Base-by-base conservation (phyloP, 306 rosid species). In the Fagus crenata region DNA sequence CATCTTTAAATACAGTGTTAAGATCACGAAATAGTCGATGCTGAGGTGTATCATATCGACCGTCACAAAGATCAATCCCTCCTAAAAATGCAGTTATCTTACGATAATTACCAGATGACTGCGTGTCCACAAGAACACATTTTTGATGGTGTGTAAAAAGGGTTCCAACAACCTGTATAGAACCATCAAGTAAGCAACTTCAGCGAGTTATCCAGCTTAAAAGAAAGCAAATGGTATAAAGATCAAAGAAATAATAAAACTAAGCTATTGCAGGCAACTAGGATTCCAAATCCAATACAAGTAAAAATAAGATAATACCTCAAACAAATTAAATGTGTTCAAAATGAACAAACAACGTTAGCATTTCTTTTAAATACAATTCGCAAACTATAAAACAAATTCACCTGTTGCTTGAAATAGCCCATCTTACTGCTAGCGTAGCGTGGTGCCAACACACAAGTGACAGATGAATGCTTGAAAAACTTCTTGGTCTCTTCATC, bases 31-130 rank as follows among this genome's bases (percentile, higher is more conserved):
- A 89, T 39, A 96, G 87, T 33, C 96, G 89, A 86, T 96, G 99
- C 84, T 92, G 88, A 3, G 99, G 98, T 6, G 99, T 96, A 81
- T 92, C 99, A 71, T 92, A 96, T n/a, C 99, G 97, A 77, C 98
- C 99, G 80, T 92, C 96, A 84, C 99, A 96, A 18, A 92, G 79
- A 85, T 96, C 98, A 78, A 96, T 89, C 75, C 99, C 99, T 82
- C 99, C 99, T 67, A 91, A 28, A 88, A 96, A 96, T 70, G 96
- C 76, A 77, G 98, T 89, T 81, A 96, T 85, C 89, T 85, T 96
- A 53, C 98, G 79, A 63, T 91, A 73, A 85, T 91, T 92, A 64
- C 98, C 97, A 69, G 18, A 7, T 63, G 90, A 96, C 64, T 92
- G 99, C 54, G 99, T 85, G 80, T 96, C 99, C 71, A 96, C 89